Percentiles rank a stretch among this genome's conserved stretches.
These are phyloP conservation scores for Eimeria nieschulzi DNA, from an alignment of 169 alveolate genomes.

Conservation along the genomic window DNA sequence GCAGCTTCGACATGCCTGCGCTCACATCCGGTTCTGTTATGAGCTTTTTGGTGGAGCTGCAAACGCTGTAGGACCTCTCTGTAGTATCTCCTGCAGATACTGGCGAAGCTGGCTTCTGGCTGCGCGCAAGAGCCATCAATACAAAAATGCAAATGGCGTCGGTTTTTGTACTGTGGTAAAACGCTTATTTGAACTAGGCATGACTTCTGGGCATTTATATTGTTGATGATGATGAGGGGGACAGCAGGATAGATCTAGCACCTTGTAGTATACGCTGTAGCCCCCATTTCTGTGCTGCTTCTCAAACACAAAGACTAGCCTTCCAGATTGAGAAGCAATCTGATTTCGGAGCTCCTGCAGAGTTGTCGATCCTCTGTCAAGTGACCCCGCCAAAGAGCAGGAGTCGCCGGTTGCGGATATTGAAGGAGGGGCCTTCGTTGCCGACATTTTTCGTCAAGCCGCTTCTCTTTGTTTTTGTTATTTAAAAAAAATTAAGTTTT, in stretches of 20 bases:
- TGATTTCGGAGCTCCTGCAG: neutral
- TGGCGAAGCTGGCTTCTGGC: conserved; percentile 29
- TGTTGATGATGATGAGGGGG: too few relatives aligned
- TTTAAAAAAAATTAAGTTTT: neutral
- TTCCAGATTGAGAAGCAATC: neutral
- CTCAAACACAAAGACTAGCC: neutral
- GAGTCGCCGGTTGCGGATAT: neutral
- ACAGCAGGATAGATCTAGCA: neutral
- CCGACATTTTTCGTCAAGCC: conserved; percentile 19
- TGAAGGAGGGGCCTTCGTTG: conserved; percentile 13
- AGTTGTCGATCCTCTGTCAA: neutral
- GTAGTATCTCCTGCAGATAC: conserved; percentile 1
- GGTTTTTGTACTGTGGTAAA: neutral
- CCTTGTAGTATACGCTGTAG: conserved; percentile 39
- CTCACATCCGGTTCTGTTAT: neutral
- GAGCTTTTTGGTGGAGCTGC: conserved; percentile 10
- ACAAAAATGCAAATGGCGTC: neutral
- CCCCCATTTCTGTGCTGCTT: conserved; percentile 25
- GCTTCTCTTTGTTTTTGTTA: neutral
- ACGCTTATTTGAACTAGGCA: too few relatives aligned
- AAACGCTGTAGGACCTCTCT: conserved; percentile 13
- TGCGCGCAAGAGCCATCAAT: neutral
- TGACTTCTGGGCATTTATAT: too few relatives aligned
- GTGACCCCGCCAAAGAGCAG: conserved; percentile 34
- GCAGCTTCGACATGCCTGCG: neutral